A percentile compares a stretch with the other conserved stretches of the same genome.
Conservation (phyloP, 768 basidiomycete genomes). For the Suillus ampliporus region DNA sequence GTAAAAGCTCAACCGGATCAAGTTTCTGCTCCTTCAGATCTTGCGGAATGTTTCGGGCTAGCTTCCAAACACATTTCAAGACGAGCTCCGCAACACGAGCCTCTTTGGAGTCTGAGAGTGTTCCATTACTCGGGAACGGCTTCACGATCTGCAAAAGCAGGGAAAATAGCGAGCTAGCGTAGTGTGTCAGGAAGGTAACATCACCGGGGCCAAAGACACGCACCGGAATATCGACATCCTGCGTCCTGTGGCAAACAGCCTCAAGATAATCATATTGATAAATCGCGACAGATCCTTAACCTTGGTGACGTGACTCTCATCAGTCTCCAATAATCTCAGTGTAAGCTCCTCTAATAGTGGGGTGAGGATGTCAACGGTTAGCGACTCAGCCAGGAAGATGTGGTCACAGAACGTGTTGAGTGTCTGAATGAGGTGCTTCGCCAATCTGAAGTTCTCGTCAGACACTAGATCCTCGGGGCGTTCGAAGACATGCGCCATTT, state of each 20-base stretch:
- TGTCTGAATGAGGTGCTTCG: slow-evolving; percentile 97
- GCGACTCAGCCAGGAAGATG: slow-evolving; percentile 80
- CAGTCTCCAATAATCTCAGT: slow-evolving; percentile 89
- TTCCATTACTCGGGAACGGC: slow-evolving; percentile 80
- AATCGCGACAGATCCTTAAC: slow-evolving; percentile 94
- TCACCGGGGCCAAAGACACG: slow-evolving; percentile 29
- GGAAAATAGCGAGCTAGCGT: slow-evolving; percentile 62
- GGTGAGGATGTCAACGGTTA: slow-evolving; percentile 85
- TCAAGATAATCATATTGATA: slow-evolving; percentile 98
- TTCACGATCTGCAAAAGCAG: slow-evolving; percentile 84
- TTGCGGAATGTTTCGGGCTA: slow-evolving; percentile 92
- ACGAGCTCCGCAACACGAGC: slow-evolving; percentile 92
- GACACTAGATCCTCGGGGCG: slow-evolving; percentile 72
- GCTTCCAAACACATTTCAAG: slow-evolving; percentile 97
- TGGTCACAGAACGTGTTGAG: slow-evolving; percentile 96
- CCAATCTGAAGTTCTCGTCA: slow-evolving; percentile 87
- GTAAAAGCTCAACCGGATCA: slow-evolving; percentile 88
- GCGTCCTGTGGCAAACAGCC: slow-evolving; percentile 88
- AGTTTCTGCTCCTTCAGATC: slow-evolving; percentile 81
- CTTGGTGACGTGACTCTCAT: slow-evolving; percentile 81
- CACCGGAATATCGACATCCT: slow-evolving; percentile 92
- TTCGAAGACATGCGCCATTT: slow-evolving; percentile 93
- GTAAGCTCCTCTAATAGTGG: slow-evolving; percentile 93
- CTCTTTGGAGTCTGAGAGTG: slow-evolving; percentile 76
- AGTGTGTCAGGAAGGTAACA: slow-evolving; percentile 18